Evolutionary conservation across 2,329 filamentous ascomycete species (phyloP), one percentile per base, ranked within the genome.

Genomic region (Elsinoe arachidis): DNA sequence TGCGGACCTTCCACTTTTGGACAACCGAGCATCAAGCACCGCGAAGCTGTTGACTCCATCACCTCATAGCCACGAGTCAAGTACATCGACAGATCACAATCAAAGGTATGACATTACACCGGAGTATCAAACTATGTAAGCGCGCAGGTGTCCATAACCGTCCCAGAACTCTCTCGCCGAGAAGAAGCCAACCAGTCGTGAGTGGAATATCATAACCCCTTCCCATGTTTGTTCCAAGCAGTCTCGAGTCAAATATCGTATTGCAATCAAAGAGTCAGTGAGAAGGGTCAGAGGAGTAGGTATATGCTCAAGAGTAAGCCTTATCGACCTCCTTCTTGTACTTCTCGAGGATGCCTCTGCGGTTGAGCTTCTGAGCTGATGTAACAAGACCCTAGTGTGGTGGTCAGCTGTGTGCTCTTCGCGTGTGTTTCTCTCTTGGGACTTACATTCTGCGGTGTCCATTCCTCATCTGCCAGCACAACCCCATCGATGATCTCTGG

Each of bases 371-470:
- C 66, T 78, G 76, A 14, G 77, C 77, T 3, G 77, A 77, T 3
- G 77, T 80, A 3, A 75, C 75, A 34, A 79, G 69, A 41, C 72
- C 72, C 76, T 78, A 52, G 35, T 38, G 58, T 62, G 55, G 60
- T 58, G 35, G 34, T 55, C 15, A 55, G 35, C 34, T 61, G 19
- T 44, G 33, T 46, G 37, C 19, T 35, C 51, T 57, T 35, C 4
- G 12, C 46, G 15, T 17, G 6, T 6, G 26, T 38, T 57, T 58
- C 38, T 69, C 64, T 69, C 65, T 21, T 11, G 61, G 6, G 19
- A 80, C 87, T 84, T 76, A 92, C 88, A 68, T 85, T 93, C 59
- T 84, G 80, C 55, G 90, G 87, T 57, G 86, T 92, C 90, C 90
- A 95, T 72, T 95, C 90, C 68, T 92, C 89, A 62, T 92, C 87